A percentile compares a stretch with the other conserved stretches of the same genome.
phyloP scores from a whole-genome alignment of 2,329 filamentous ascomycete genomes.

The Alternaria longipes region DNA sequence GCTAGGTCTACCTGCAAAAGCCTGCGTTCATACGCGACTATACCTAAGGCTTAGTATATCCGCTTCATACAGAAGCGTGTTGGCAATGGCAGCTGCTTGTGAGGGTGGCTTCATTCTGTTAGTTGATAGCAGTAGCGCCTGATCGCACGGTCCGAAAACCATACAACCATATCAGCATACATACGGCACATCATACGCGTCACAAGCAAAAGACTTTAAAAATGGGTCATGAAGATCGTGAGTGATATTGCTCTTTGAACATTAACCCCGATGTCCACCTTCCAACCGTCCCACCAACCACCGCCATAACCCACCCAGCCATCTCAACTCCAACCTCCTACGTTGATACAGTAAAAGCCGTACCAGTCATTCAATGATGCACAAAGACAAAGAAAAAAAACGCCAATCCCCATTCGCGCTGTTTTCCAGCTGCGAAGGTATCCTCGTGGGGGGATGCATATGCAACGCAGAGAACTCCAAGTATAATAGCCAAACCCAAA shows the following conservation, averaged over 20 bases:
- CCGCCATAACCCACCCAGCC: background rate
- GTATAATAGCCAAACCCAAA: slow-evolving; percentile 12
- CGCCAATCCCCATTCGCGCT: slow-evolving; percentile 44
- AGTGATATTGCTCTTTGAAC: slow-evolving; percentile 25
- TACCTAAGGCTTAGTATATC: background rate
- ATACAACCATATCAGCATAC: background rate
- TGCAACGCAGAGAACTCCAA: slow-evolving; percentile 37
- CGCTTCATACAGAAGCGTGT: background rate
- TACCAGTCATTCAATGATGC: slow-evolving; percentile 13
- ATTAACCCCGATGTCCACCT: slow-evolving; percentile 5
- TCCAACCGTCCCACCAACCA: background rate
- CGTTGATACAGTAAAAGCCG: slow-evolving; percentile 14
- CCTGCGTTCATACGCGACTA: background rate
- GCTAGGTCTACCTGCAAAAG: background rate
- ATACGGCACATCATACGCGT: background rate
- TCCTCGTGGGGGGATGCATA: slow-evolving; percentile 39
- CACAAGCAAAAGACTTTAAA: background rate
- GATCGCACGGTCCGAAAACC: background rate
- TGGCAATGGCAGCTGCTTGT: background rate
- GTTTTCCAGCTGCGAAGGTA: slow-evolving; percentile 41
- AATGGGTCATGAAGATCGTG: slow-evolving; percentile 31
- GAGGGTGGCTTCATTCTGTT: background rate
- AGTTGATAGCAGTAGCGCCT: background rate
- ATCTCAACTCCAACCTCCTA: background rate
- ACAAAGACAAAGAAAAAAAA: slow-evolving; percentile 26